Conservation (phyloP, 2,329 filamentous ascomycete genomes). For the Fusarium floridanum region DNA sequence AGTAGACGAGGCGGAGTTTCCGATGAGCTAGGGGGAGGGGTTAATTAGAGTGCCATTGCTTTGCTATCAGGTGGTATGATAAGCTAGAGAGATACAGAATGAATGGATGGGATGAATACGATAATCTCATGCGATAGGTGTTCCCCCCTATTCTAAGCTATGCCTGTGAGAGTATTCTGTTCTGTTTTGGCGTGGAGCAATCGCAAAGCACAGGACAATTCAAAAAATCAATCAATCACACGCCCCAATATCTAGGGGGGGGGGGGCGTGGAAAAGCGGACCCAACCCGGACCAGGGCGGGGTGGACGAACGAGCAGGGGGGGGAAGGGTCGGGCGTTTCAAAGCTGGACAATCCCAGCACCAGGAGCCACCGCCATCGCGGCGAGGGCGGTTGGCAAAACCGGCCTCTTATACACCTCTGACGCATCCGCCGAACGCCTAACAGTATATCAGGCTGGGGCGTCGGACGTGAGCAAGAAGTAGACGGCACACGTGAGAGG, state of each 20-base stretch:
- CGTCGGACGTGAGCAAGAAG: too few species aligned
- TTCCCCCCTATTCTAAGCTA: background rate
- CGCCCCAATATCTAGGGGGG: too few species aligned
- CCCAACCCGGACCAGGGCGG: constrained; percentile 4
- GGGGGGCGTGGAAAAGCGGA: background rate
- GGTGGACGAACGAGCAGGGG: constrained; percentile 44
- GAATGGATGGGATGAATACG: background rate
- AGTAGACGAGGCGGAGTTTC: constrained; percentile 17
- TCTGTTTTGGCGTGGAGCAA: background rate
- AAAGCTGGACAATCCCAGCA: constrained; percentile 50
- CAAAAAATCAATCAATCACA: background rate
- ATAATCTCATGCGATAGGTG: background rate
- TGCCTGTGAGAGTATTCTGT: background rate
- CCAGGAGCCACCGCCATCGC: constrained; percentile 40
- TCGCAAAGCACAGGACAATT: background rate
- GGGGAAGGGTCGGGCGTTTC: constrained; percentile 51
- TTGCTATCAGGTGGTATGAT: background rate
- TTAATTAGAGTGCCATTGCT: background rate
- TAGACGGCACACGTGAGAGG: too few species aligned
- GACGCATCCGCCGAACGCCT: too few species aligned
- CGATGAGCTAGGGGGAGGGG: constrained; percentile 3
- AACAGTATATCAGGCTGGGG: too few species aligned
- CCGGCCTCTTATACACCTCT: too few species aligned
- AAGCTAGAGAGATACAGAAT: background rate
- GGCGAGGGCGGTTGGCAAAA: too few species aligned